Evolutionary conservation across 345 rosid species (phyloP).

Genomic region (Rhodamnia argentea): DNA sequence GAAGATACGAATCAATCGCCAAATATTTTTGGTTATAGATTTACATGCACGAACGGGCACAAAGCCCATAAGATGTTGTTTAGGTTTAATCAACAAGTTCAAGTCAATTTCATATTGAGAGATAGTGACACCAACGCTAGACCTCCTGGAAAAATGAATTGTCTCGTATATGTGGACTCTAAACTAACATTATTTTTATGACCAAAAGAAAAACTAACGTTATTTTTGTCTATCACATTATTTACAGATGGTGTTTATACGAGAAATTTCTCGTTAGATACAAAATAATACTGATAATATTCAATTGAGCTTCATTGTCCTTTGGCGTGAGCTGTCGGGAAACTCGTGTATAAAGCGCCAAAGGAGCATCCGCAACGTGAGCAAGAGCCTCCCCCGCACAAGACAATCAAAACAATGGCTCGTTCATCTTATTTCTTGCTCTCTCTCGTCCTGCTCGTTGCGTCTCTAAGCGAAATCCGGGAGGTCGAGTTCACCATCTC

Average conservation of each 20-base stretch:
- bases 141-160: neutral
- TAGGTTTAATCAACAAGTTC: neutral
- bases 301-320: neutral
- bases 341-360: neutral
- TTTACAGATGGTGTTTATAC: neutral
- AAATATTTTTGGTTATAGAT: neutral
- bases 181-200: too few species aligned
- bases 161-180: neutral
- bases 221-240: neutral
- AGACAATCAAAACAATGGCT: neutral
- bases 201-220: too few species aligned
- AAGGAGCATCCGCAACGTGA: neutral
- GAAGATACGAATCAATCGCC: neutral
- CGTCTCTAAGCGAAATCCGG: neutral
- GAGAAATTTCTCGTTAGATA: neutral
- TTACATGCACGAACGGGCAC: neutral
- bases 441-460: neutral
- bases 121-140: neutral
- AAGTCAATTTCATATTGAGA: neutral
- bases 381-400: neutral
- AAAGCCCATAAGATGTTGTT: neutral
- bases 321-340: neutral
- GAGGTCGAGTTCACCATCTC: slow-evolving; percentile 8
- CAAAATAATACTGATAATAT: too few species aligned
- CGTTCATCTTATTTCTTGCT: neutral